These are phyloP conservation scores for Boletellus sp. DNA, from an alignment of 768 basidiomycete species.

Conservation along the genomic window DNA sequence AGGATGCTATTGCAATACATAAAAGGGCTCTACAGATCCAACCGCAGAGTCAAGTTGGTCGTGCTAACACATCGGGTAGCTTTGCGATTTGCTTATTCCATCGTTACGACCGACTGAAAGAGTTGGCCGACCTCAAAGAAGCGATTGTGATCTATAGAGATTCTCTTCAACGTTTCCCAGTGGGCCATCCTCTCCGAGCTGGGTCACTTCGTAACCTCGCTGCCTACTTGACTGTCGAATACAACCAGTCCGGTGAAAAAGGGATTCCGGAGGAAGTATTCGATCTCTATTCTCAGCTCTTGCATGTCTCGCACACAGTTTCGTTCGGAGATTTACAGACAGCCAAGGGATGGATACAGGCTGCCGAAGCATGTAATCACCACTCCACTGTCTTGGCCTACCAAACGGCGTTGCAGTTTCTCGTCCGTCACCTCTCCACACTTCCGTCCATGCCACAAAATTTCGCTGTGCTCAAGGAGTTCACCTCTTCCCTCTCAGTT, in stretches of 20 bases:
- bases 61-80: not conserved
- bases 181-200: too few species aligned
- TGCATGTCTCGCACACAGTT: not conserved
- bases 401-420: slow-evolving; percentile 2
- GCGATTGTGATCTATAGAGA: too few species aligned
- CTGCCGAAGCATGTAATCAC: slow-evolving; percentile 11
- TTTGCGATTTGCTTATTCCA: slow-evolving; percentile 22
- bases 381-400: slow-evolving; percentile 11
- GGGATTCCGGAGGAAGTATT: not conserved
- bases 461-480: not conserved
- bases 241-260: too few species aligned
- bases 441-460: slow-evolving; percentile 1
- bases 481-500: not conserved
- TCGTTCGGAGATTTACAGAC: not conserved
- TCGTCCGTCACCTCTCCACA: slow-evolving; percentile 1
- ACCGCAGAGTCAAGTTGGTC: not conserved
- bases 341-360: not conserved
- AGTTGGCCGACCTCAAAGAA: too few species aligned
- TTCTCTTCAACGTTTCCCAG: too few species aligned
- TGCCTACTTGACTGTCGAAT: too few species aligned
- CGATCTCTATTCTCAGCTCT: not conserved
- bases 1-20: not conserved
- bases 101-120: too few species aligned
- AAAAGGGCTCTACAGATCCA: not conserved
- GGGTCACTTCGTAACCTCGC: too few species aligned